Evolutionary conservation across 805 yeast genomes (phyloP).

Genomic region (Wickerhamiella azyma): DNA sequence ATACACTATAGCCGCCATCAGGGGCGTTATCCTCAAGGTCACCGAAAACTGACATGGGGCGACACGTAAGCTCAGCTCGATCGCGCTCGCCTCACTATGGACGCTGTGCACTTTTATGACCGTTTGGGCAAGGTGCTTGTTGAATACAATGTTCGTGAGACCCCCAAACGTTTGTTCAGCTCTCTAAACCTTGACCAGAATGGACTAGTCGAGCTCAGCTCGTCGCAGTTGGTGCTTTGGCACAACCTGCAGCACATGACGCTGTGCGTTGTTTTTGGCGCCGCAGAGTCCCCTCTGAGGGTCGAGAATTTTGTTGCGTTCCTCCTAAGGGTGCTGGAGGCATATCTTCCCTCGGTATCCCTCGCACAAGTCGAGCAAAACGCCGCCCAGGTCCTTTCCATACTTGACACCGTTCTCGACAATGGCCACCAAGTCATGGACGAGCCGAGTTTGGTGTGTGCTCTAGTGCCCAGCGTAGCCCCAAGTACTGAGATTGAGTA

Average conservation of each 20-base stretch:
- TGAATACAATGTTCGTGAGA: constrained; percentile 6
- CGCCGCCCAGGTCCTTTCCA: constrained; percentile 52
- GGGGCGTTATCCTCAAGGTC: constrained; percentile 22
- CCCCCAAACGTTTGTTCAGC: not conserved
- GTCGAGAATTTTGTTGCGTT: constrained; percentile 40
- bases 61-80: too few relatives aligned
- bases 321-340: constrained; percentile 38
- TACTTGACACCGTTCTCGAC: constrained; percentile 68
- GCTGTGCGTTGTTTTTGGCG: constrained; percentile 23
- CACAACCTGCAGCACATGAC: constrained; percentile 18
- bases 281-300: constrained; percentile 34
- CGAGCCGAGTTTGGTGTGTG: constrained; percentile 57
- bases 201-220: constrained; percentile 16
- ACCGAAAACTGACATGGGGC: constrained; percentile 15
- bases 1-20: constrained; percentile 13
- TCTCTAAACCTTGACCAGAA: not conserved
- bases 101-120: constrained; percentile 13
- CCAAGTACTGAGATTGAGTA: constrained; percentile 18
- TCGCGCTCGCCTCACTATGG: too few relatives aligned
- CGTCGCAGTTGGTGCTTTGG: constrained; percentile 22
- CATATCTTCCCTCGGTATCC: constrained; percentile 40
- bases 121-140: constrained; percentile 11
- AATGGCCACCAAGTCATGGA: constrained; percentile 60
- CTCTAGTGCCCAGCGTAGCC: constrained; percentile 44
- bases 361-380: constrained; percentile 50